phyloP scores from a whole-genome alignment of 805 yeast genomes.

The Nakazawaea pomicola region DNA sequence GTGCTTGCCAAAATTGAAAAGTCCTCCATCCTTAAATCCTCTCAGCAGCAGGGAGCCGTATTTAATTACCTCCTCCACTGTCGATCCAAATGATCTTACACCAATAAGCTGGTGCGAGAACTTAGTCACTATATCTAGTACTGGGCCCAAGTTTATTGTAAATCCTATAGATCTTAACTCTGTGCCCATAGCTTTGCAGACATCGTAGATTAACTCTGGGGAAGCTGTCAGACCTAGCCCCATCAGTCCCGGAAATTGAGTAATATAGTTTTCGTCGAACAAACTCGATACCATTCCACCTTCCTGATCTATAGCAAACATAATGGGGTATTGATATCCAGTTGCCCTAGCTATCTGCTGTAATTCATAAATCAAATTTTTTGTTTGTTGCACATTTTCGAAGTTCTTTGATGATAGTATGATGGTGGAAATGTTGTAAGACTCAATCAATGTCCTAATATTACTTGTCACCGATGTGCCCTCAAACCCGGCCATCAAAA shows the following conservation, averaged over 20 bases:
- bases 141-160: conserved; percentile 55
- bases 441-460: conserved; percentile 44
- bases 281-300: conserved; percentile 60
- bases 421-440: conserved; percentile 47
- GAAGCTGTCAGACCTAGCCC: conserved; percentile 54
- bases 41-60: conserved; percentile 47
- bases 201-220: conserved; percentile 41
- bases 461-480: conserved; percentile 50
- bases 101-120: conserved; percentile 53
- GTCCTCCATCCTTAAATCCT: conserved; percentile 51
- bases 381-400: conserved; percentile 41
- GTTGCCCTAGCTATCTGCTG: conserved; percentile 50
- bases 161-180: conserved; percentile 54
- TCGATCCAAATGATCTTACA: conserved; percentile 56
- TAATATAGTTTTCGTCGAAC: conserved; percentile 43
- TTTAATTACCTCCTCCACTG: conserved; percentile 52
- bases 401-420: conserved; percentile 50
- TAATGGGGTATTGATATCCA: conserved; percentile 45
- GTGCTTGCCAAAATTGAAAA: conserved; percentile 55
- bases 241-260: conserved; percentile 65
- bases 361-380: conserved; percentile 43
- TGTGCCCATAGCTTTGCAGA: conserved; percentile 47
- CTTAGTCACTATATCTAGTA: conserved; percentile 54
- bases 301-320: conserved; percentile 58
- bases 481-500: conserved; percentile 55